Percentiles rank a stretch among this genome's conserved stretches.
Conservation (phyloP, 176 grass and related monocot genomes). For the Zoysia japonica region DNA sequence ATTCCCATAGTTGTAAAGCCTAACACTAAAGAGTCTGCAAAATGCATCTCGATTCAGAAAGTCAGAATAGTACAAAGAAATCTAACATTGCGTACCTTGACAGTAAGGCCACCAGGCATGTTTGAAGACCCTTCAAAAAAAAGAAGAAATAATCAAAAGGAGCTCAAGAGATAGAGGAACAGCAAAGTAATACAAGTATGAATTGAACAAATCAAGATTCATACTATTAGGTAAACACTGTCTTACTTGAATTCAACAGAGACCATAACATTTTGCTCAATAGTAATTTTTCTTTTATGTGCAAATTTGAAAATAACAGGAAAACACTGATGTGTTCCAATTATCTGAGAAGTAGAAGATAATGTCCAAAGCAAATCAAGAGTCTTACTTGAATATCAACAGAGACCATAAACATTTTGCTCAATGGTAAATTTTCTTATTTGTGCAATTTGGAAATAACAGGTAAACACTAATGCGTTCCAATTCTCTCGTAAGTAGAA, state of each 20-base stretch:
- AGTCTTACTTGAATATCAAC: no score
- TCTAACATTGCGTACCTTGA: constrained; percentile 60
- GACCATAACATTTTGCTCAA: constrained; percentile 11
- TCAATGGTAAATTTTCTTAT: no score
- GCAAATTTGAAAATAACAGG: background rate
- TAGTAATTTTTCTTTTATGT: background rate
- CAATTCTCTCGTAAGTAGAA: background rate
- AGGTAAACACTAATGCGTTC: no score
- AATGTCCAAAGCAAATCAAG: no score
- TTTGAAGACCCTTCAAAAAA: constrained; percentile 89
- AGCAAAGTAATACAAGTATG: background rate
- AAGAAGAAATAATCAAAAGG: constrained; percentile 18
- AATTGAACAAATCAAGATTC: constrained; percentile 18
- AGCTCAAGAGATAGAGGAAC: constrained; percentile 19
- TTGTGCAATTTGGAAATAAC: no score
- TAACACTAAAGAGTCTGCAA: constrained; percentile 12
- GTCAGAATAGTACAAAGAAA: constrained; percentile 23
- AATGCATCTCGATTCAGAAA: background rate
- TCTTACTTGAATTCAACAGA: constrained; percentile 24
- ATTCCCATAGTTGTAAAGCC: background rate
- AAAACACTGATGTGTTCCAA: background rate
- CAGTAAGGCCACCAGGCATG: constrained; percentile 89
- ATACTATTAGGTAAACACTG: background rate
- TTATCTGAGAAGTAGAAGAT: constrained; percentile 11
- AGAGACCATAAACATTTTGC: no score